These are phyloP conservation scores for Cystobasidium ongulense DNA, from an alignment of 768 basidiomycete species.

Conservation along the genomic window DNA sequence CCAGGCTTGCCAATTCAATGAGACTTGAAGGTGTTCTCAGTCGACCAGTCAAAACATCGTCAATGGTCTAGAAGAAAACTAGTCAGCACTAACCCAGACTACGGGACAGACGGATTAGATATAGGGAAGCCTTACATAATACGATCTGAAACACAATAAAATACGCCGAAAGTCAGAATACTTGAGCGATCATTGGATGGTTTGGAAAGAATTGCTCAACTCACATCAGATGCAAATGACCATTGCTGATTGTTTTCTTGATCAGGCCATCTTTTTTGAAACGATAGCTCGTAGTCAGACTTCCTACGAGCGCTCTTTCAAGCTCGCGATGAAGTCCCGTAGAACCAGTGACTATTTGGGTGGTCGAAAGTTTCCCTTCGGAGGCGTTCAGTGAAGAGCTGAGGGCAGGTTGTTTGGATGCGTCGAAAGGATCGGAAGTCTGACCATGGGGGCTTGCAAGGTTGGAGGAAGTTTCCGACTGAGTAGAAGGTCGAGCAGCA, in stretches of 20 bases:
- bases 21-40: slow-evolving; percentile 79
- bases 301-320: slow-evolving; percentile 76
- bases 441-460: not conserved
- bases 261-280: slow-evolving; percentile 89
- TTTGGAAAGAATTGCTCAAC: slow-evolving; percentile 9
- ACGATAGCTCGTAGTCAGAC: slow-evolving; percentile 83
- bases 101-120: slow-evolving; percentile 86
- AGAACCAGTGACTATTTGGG: not conserved
- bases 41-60: slow-evolving; percentile 80
- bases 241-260: slow-evolving; percentile 66
- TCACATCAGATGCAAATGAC: not conserved
- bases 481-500: not conserved
- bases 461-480: not conserved
- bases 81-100: slow-evolving; percentile 56
- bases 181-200: too few species aligned
- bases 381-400: not conserved
- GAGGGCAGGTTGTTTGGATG: not conserved
- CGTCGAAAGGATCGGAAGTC: slow-evolving; percentile 7
- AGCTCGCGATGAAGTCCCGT: slow-evolving; percentile 25
- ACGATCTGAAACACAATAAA: slow-evolving; percentile 60
- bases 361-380: not conserved
- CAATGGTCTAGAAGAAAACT: slow-evolving; percentile 51
- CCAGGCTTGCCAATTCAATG: slow-evolving; percentile 73
- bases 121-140: slow-evolving; percentile 53
- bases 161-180: too few species aligned